Percentiles rank a stretch among this genome's conserved stretches.
Conservation (phyloP, 2,329 filamentous ascomycete species). For the Aspergillus piperis region DNA sequence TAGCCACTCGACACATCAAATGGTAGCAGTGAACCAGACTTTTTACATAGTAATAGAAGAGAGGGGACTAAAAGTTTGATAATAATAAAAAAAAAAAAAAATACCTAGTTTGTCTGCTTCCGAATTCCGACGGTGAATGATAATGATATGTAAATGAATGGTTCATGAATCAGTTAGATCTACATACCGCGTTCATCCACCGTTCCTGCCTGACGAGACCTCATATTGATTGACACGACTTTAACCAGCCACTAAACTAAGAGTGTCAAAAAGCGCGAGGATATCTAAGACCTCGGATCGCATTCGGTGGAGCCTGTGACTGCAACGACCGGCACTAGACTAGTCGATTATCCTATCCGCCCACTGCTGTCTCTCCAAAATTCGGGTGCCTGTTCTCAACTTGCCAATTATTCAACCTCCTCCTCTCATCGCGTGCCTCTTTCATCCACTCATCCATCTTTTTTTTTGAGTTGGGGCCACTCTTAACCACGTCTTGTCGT, state of each 20-base stretch:
- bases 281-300: not conserved
- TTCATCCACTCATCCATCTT: not conserved
- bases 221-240: not conserved
- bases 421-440: not conserved
- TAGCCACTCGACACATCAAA: not conserved
- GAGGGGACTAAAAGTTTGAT: not conserved
- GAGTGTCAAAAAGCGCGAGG: too few species aligned
- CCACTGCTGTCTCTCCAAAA: not conserved
- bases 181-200: not conserved
- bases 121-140: not conserved
- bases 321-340: not conserved
- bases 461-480: too few species aligned
- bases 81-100: too few species aligned
- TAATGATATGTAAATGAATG: too few species aligned
- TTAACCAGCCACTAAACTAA: not conserved
- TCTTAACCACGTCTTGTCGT: not conserved
- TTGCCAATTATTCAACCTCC: not conserved
- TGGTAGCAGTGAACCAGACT: not conserved
- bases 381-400: constrained; percentile 1
- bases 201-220: not conserved
- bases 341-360: not conserved
- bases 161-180: not conserved
- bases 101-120: not conserved
- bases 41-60: not conserved
- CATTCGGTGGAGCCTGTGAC: constrained; percentile 1